Evolutionary conservation across 2,329 filamentous ascomycete species (phyloP).

Genomic region (Nothophoma quercina): DNA sequence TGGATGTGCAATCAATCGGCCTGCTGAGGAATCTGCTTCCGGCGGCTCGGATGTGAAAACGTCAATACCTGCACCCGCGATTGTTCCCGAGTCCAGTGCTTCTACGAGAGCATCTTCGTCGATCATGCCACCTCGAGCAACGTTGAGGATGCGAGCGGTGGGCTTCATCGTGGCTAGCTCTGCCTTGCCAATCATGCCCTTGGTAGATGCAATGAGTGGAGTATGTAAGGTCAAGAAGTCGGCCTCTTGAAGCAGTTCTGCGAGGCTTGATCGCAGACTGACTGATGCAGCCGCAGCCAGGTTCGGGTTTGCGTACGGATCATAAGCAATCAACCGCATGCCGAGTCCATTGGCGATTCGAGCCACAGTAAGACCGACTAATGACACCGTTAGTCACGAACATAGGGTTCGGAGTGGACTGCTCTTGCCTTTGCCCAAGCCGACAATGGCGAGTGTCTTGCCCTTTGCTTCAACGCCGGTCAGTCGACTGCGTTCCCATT

Average conservation of each 20-base stretch:
- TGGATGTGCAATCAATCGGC: conserved; percentile 70
- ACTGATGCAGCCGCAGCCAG: conserved; percentile 74
- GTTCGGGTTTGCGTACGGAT: conserved; percentile 79
- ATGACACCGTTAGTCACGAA: conserved; percentile 21
- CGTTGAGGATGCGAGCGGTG: conserved; percentile 77
- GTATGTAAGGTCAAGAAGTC: conserved; percentile 86
- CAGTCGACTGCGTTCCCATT: conserved; percentile 77
- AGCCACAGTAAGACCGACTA: conserved; percentile 78
- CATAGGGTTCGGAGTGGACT: not conserved
- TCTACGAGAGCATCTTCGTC: conserved; percentile 76
- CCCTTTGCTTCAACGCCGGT: conserved; percentile 80
- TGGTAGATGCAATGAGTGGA: conserved; percentile 77
- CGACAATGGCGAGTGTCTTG: conserved; percentile 79
- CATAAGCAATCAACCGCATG: conserved; percentile 77
- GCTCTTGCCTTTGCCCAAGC: conserved; percentile 73
- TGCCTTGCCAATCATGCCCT: conserved; percentile 72
- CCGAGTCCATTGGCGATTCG: conserved; percentile 79
- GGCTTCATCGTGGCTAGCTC: conserved; percentile 77
- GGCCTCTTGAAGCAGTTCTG: conserved; percentile 68
- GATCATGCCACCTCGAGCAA: conserved; percentile 80
- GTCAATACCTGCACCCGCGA: conserved; percentile 80
- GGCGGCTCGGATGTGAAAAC: conserved; percentile 82
- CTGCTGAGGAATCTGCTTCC: conserved; percentile 64
- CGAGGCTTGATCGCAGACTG: conserved; percentile 64
- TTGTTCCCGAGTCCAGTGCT: conserved; percentile 73